phyloP scores from a whole-genome alignment of 495 filamentous ascomycete species.

The Xylaria longipes region DNA sequence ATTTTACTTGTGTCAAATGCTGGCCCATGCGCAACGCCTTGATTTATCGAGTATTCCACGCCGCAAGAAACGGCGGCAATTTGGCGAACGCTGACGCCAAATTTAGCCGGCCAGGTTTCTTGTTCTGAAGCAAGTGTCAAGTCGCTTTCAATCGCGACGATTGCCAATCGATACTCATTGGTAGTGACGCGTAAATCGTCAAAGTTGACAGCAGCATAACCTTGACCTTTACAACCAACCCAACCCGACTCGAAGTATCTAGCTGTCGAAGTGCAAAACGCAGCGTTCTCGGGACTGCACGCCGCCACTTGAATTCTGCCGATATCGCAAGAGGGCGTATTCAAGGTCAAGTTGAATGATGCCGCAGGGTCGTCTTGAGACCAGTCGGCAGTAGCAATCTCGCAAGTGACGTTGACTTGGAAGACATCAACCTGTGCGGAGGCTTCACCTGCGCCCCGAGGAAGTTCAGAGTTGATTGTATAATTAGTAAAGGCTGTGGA shows the following conservation, averaged over 20 bases:
- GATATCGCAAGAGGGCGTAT: not conserved
- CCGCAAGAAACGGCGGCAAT: not conserved
- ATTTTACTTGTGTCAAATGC: constrained; percentile 3
- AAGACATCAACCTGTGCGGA: not conserved
- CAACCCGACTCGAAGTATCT: not conserved
- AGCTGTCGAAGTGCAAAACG: not conserved
- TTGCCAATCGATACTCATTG: not conserved
- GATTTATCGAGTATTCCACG: constrained; percentile 8
- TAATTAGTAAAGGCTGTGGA: not conserved
- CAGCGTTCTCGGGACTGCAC: not conserved
- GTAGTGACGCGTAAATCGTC: not conserved
- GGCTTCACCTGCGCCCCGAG: not conserved
- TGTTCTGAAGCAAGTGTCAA: not conserved
- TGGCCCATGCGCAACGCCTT: not conserved
- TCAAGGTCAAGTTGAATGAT: constrained; percentile 3
- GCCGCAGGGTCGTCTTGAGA: not conserved
- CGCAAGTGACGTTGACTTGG: constrained; percentile 1
- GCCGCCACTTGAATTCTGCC: not conserved
- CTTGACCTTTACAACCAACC: not conserved
- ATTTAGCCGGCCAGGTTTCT: not conserved
- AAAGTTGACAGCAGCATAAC: not conserved
- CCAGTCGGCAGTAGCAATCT: not conserved
- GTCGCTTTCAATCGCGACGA: not conserved
- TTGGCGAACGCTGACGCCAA: not conserved
- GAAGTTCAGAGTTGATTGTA: not conserved